phyloP scores from a whole-genome alignment of 1,284 basidiomycete genomes.

The Ceratobasidium sp. region DNA sequence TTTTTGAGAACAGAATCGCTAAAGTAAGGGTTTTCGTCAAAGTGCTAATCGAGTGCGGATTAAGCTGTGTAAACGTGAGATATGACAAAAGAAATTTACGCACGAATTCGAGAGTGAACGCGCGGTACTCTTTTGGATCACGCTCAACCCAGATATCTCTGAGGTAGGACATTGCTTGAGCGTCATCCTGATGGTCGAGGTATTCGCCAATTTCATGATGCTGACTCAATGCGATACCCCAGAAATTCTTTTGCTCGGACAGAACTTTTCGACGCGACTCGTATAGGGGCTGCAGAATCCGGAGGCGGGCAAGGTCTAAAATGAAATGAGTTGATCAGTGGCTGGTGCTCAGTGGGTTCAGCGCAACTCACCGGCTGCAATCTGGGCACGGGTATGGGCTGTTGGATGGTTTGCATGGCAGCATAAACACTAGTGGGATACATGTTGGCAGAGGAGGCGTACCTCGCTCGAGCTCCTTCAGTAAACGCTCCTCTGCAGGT shows the following conservation, averaged over 20 bases:
- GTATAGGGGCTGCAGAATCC: slow-evolving; percentile 29
- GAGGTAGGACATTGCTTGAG: slow-evolving; percentile 74
- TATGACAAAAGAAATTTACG: slow-evolving; percentile 49
- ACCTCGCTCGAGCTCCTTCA: slow-evolving; percentile 30
- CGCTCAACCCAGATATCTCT: slow-evolving; percentile 81
- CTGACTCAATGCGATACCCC: slow-evolving; percentile 33
- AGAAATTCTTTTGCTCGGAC: slow-evolving; percentile 27
- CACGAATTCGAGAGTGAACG: slow-evolving; percentile 82
- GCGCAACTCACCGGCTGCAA: slow-evolving; percentile 29
- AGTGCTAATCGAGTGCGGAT: slow-evolving; percentile 58
- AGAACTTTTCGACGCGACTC: slow-evolving; percentile 20
- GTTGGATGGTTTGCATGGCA: neutral
- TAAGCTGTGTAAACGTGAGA: neutral
- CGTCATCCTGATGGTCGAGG: slow-evolving; percentile 57
- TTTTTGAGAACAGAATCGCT: slow-evolving; percentile 75
- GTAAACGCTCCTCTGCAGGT: slow-evolving; percentile 26
- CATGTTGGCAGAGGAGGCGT: no score
- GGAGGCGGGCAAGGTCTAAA: slow-evolving; percentile 8
- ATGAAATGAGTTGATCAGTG: neutral
- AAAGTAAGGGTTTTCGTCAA: slow-evolving; percentile 85
- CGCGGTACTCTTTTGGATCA: slow-evolving; percentile 69
- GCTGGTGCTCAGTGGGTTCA: neutral
- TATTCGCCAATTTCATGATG: slow-evolving; percentile 30
- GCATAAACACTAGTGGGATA: neutral
- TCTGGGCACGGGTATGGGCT: slow-evolving; percentile 26